These are phyloP conservation scores for Rhododendron vialii DNA, from an alignment of 148 eudicot species.

Conservation along the genomic window DNA sequence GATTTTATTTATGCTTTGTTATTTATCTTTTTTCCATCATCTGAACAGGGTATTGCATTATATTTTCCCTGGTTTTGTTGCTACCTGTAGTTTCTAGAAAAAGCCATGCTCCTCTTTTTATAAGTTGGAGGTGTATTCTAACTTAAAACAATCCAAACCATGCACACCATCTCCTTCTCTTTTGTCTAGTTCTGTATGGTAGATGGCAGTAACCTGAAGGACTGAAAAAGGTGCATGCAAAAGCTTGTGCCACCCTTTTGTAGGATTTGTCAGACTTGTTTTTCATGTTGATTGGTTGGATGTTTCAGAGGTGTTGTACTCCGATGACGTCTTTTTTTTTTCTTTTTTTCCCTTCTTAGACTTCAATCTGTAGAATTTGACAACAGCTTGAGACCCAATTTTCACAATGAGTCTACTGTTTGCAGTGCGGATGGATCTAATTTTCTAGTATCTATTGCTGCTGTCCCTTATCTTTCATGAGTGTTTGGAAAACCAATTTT, in stretches of 20 bases:
- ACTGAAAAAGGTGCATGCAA: neutral
- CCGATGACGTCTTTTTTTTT: neutral
- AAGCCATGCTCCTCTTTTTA: neutral
- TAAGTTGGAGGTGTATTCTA: neutral
- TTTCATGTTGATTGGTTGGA: neutral
- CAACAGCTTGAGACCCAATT: neutral
- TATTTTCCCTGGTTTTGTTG: slow-evolving; percentile 3
- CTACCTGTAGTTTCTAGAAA: slow-evolving; percentile 3
- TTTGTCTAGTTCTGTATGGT: neutral
- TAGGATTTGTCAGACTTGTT: neutral
- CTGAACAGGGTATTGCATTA: neutral
- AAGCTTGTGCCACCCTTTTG: neutral
- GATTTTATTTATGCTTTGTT: neutral
- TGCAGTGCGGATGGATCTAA: neutral
- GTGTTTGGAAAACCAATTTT: slow-evolving; percentile 5
- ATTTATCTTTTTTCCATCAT: neutral
- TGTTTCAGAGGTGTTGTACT: neutral
- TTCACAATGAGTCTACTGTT: neutral
- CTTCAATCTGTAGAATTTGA: neutral
- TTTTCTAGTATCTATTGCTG: neutral
- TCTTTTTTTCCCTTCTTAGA: neutral
- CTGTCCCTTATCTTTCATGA: neutral
- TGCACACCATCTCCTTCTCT: neutral
- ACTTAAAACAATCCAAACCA: neutral
- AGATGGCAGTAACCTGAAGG: neutral